phyloP scores from a whole-genome alignment of 768 basidiomycete genomes.

The Neoboletus magnificus region DNA sequence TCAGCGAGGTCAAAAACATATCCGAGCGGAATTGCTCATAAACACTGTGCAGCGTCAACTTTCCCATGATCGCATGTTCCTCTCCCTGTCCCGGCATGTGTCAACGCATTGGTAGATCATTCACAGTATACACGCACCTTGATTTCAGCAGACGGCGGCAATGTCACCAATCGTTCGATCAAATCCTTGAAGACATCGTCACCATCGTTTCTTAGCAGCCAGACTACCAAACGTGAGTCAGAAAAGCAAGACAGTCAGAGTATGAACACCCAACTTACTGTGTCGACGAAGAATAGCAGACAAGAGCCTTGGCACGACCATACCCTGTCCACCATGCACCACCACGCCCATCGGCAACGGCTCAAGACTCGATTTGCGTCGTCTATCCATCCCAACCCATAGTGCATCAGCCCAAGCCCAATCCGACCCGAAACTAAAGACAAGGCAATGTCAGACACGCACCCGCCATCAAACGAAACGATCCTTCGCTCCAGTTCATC shows the following conservation, averaged over 20 bases:
- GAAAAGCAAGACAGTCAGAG: conserved; percentile 8
- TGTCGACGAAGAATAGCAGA: conserved; percentile 63
- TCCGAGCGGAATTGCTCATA: conserved; percentile 78
- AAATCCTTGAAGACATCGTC: conserved; percentile 50
- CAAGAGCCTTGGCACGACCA: conserved; percentile 57
- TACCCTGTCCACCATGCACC: conserved; percentile 38
- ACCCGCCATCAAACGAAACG: conserved; percentile 53
- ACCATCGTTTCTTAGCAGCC: conserved; percentile 58
- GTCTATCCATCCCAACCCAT: conserved; percentile 24
- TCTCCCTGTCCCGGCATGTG: conserved; percentile 52
- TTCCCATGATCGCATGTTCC: conserved; percentile 70
- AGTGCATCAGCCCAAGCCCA: neutral
- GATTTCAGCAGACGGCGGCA: conserved; percentile 54
- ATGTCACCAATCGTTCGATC: conserved; percentile 53
- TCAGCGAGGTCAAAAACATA: conserved; percentile 85
- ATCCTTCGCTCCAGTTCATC: conserved; percentile 60
- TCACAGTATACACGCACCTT: conserved; percentile 42
- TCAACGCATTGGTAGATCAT: neutral
- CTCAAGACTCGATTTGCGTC: conserved; percentile 43
- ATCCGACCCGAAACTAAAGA: too few species aligned
- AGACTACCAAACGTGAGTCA: conserved; percentile 42
- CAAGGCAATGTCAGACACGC: conserved; percentile 12
- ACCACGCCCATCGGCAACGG: conserved; percentile 22
- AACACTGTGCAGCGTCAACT: conserved; percentile 72
- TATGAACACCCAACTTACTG: conserved; percentile 43